Evolutionary conservation across 495 filamentous ascomycete genomes (phyloP).

Genomic region (Acidiella bohemica): DNA sequence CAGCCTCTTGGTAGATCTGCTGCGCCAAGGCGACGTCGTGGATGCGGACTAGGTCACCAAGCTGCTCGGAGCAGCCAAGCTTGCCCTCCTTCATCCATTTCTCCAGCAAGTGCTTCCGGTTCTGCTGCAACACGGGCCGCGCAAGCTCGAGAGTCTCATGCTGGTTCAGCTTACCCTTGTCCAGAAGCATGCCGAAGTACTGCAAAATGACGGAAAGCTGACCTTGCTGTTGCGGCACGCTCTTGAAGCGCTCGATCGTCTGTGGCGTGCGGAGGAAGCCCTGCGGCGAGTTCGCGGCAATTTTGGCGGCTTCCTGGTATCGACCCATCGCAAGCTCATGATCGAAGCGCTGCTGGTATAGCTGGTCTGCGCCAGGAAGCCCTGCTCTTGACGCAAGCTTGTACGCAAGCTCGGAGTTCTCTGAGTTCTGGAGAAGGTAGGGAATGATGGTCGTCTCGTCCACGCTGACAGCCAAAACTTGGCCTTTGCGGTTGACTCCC

Average conservation of each 20-base stretch:
- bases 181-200: constrained; percentile 93
- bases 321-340: constrained; percentile 61
- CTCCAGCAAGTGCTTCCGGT: constrained; percentile 86
- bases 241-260: constrained; percentile 91
- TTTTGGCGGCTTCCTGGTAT: constrained; percentile 79
- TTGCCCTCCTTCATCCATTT: constrained; percentile 97
- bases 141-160: constrained; percentile 91
- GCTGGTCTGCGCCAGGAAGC: constrained; percentile 84
- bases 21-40: constrained; percentile 81
- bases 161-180: constrained; percentile 84
- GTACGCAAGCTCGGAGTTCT: constrained; percentile 77
- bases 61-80: constrained; percentile 84
- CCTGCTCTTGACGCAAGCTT: constrained; percentile 91
- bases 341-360: constrained; percentile 88
- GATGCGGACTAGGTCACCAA: constrained; percentile 81
- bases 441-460: constrained; percentile 83
- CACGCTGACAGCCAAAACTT: constrained; percentile 83
- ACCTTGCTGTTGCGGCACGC: constrained; percentile 55
- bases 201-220: constrained; percentile 88
- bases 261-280: constrained; percentile 87
- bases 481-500: constrained; percentile 94
- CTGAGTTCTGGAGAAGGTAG: constrained; percentile 90
- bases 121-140: constrained; percentile 79
- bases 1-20: constrained; percentile 73
- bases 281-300: constrained; percentile 89